Evolutionary conservation across 2,329 filamentous ascomycete genomes (phyloP), one percentile per base, ranked within the genome.

Genomic region (Colletotrichum cordylinicola): DNA sequence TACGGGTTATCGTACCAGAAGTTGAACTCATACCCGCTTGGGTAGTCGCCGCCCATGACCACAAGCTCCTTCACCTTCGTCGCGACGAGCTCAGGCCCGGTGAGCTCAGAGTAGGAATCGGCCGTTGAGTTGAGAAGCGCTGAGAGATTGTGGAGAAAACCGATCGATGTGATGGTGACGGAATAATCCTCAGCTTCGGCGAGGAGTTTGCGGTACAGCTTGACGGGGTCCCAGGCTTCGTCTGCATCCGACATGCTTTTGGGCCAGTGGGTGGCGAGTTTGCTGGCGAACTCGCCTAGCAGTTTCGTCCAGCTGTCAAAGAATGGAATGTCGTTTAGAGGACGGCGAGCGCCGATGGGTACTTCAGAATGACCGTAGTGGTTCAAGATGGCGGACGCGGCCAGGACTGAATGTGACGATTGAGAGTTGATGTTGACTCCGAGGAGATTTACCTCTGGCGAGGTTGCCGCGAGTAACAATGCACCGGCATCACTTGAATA

Each of bases 101-200:
- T 72, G 6, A 88, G 82, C 2, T 78, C 33, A 0, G 86, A 87
- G 72, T 83, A 80, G 0, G 68, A 58, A 75, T 90, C 88, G 2
- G 83, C 80, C 0, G 83, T 82, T 8, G 88, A 88, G 75, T 87
- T 84, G 18, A 90, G 81, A 5, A 91, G 82, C 1, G 77, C 84
- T 4, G 88, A 88, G 1, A 90, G 84, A 77, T 87, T 88, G 31
- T 85, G 84, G 8, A 89, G 81, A 74, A 88, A 88, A 2, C 87
- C 87, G 43, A 89, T 83, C 1, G 85, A 87, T 6, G 83, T 84
- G 48, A 89, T 83, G 5, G 86, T 88, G 4, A 90, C 82, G 70
- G 86, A 88, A 1, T 48, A 33, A 52, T 88, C 84, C 5, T 82
- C 82, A 0, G 85, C 82, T 21, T 83, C 82, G 1, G 85, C 80